A percentile compares a stretch with the other conserved stretches of the same genome.
Evolutionary conservation across 2,329 filamentous ascomycete genomes (phyloP).

Genomic region (Phialemonium atrogriseum): DNA sequence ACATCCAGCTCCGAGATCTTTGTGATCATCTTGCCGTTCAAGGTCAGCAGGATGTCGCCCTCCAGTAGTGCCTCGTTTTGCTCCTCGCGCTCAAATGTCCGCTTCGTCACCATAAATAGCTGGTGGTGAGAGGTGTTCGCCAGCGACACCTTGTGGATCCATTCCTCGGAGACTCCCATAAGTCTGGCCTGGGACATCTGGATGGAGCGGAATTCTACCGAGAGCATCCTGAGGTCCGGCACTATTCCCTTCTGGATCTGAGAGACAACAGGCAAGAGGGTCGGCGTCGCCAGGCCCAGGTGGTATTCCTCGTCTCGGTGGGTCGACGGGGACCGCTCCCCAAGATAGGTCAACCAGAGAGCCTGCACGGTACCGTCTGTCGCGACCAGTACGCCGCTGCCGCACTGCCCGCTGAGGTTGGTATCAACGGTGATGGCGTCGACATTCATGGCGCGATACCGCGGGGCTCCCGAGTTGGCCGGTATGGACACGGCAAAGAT

Average conservation of each 20-base stretch:
- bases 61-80: slow-evolving; percentile 59
- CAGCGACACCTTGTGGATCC: slow-evolving; percentile 83
- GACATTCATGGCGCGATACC: slow-evolving; percentile 91
- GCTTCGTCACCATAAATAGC: slow-evolving; percentile 91
- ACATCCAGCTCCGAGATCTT: slow-evolving; percentile 87
- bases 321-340: slow-evolving; percentile 70
- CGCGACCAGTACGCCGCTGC: slow-evolving; percentile 83
- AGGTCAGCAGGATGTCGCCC: slow-evolving; percentile 83
- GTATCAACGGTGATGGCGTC: slow-evolving; percentile 97
- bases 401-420: slow-evolving; percentile 81
- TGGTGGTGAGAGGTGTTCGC: slow-evolving; percentile 91
- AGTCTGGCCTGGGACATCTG: slow-evolving; percentile 96
- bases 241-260: slow-evolving; percentile 73
- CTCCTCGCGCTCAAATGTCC: slow-evolving; percentile 53
- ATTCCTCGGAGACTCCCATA: slow-evolving; percentile 93
- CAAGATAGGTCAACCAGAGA: slow-evolving; percentile 93
- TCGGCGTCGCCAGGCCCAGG: slow-evolving; percentile 81
- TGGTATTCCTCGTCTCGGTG: slow-evolving; percentile 95
- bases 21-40: slow-evolving; percentile 90
- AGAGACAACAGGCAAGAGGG: slow-evolving; percentile 77
- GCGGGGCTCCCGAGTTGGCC: slow-evolving; percentile 80
- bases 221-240: slow-evolving; percentile 81
- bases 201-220: slow-evolving; percentile 89
- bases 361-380: slow-evolving; percentile 91
- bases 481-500: slow-evolving; percentile 96